phyloP scores from a whole-genome alignment of 2,329 filamentous ascomycete genomes.

The Pseudohalonectria lignicola region DNA sequence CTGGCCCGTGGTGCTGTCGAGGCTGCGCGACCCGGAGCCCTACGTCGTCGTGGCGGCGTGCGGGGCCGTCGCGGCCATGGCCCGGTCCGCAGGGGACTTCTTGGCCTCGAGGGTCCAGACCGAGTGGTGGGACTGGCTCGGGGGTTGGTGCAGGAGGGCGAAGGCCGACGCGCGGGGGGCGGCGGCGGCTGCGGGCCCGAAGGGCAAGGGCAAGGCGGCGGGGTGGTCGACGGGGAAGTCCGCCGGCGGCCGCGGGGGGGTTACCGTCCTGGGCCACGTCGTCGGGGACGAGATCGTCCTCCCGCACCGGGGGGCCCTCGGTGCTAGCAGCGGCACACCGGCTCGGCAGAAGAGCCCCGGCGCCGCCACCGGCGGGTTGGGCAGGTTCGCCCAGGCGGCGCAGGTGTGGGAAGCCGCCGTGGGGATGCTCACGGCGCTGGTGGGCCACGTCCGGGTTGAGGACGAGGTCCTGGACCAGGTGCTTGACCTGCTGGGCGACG shows the following conservation, averaged over 20 bases:
- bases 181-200: constrained; percentile 4
- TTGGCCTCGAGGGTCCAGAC: constrained; percentile 63
- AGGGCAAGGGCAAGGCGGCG: constrained; percentile 1
- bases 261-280: too few relatives aligned
- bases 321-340: too few relatives aligned
- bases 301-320: background rate
- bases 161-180: constrained; percentile 24
- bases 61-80: constrained; percentile 57
- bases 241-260: background rate
- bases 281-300: background rate
- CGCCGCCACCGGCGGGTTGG: constrained; percentile 26
- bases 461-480: constrained; percentile 64
- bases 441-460: constrained; percentile 50
- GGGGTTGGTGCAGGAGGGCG: constrained; percentile 32
- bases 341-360: background rate
- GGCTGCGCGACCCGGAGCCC: constrained; percentile 54
- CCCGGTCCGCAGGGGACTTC: constrained; percentile 67
- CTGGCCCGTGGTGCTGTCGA: constrained; percentile 72
- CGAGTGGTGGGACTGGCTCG: constrained; percentile 52
- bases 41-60: constrained; percentile 63
- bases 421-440: constrained; percentile 46
- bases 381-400: constrained; percentile 48
- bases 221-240: too few relatives aligned
- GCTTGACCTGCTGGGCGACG: constrained; percentile 46
- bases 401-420: constrained; percentile 56